phyloP scores from a whole-genome alignment of 805 yeast species.

The Lachancea dasiensis region DNA sequence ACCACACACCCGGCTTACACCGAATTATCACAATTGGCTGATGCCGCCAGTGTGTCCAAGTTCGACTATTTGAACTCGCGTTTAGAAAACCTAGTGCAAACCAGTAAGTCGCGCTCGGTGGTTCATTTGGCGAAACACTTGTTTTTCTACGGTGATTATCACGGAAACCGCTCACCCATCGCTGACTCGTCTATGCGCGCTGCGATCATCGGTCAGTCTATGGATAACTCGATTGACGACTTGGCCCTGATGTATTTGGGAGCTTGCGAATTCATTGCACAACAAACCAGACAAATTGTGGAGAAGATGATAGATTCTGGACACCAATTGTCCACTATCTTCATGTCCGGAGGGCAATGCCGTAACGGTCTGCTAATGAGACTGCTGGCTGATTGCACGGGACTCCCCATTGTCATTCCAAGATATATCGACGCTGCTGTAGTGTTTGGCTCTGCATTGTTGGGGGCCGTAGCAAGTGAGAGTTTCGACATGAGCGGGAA shows the following conservation, averaged over 20 bases:
- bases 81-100: constrained; percentile 58
- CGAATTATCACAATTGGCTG: constrained; percentile 62
- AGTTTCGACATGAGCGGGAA: constrained; percentile 37
- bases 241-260: constrained; percentile 82
- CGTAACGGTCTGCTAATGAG: constrained; percentile 86
- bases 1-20: constrained; percentile 83
- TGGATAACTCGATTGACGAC: constrained; percentile 82
- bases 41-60: constrained; percentile 60
- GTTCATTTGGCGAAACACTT: constrained; percentile 76
- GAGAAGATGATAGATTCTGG: constrained; percentile 80
- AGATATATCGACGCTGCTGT: constrained; percentile 95
- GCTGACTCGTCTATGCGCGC: constrained; percentile 95
- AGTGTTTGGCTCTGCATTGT: constrained; percentile 89
- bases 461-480: constrained; percentile 91
- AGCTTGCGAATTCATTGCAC: constrained; percentile 96
- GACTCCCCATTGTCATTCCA: constrained; percentile 86
- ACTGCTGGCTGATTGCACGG: constrained; percentile 87
- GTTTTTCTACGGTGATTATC: constrained; percentile 93
- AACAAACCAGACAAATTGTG: constrained; percentile 92
- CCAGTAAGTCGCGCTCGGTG: constrained; percentile 58
- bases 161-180: constrained; percentile 96
- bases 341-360: constrained; percentile 96
- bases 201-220: constrained; percentile 82
- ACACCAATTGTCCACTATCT: constrained; percentile 67
- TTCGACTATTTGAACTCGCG: constrained; percentile 78